phyloP scores from a whole-genome alignment of 306 rosid species.

The Comarum palustre region DNA sequence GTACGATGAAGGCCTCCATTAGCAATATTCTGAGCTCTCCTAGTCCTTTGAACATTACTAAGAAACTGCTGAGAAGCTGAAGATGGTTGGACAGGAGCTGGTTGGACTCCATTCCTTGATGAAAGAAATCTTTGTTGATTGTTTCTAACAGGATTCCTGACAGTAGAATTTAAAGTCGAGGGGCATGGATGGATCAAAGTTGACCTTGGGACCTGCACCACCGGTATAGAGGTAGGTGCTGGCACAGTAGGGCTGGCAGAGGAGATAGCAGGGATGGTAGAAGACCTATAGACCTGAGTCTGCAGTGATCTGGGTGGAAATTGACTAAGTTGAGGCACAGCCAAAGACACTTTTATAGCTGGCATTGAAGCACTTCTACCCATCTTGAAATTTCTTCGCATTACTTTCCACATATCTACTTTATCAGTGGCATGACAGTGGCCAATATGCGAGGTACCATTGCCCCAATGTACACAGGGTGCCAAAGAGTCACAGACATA shows the following conservation, averaged over 20 bases:
- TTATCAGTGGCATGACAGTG: constrained; percentile 83
- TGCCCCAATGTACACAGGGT: constrained; percentile 65
- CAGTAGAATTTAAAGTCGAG: constrained; percentile 13
- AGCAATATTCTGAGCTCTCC: constrained; percentile 26
- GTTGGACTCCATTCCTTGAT: constrained; percentile 35
- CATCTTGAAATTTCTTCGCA: constrained; percentile 43
- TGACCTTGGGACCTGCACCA: neutral
- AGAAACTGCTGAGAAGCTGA: constrained; percentile 24
- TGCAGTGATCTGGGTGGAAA: constrained; percentile 24
- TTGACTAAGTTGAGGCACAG: constrained; percentile 20
- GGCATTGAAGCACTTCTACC: constrained; percentile 32
- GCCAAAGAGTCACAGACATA: constrained; percentile 72
- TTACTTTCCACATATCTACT: constrained; percentile 49
- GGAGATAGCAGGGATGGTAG: constrained; percentile 24
- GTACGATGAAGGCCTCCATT: constrained; percentile 23
- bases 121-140: constrained; percentile 26
- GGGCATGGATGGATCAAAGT: neutral
- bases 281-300: constrained; percentile 34
- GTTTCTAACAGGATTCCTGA: constrained; percentile 35
- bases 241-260: constrained; percentile 22
- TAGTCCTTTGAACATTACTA: constrained; percentile 41
- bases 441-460: constrained; percentile 30
- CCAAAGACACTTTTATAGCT: constrained; percentile 29
- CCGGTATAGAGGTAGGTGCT: neutral
- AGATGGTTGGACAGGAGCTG: constrained; percentile 17